Evolutionary conservation across 2,329 filamentous ascomycete species (phyloP).

Genomic region (Aspergillus brasiliensis): DNA sequence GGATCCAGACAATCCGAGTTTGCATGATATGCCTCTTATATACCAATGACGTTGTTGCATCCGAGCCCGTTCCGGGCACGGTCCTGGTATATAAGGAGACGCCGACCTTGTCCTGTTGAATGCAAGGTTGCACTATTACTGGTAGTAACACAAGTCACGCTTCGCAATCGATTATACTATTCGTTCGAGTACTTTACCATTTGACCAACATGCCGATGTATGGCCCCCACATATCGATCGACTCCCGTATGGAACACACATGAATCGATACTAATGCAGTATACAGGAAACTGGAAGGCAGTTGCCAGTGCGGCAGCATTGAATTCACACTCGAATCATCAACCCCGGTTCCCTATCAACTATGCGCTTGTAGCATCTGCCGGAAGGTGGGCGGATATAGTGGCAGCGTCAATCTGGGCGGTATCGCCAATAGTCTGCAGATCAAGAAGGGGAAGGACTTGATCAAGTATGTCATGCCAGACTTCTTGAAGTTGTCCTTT

Average conservation of each 20-base stretch:
- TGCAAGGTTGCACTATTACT: neutral
- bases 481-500: neutral
- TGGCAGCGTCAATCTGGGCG: conserved; percentile 51
- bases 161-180: neutral
- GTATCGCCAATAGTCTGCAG: conserved; percentile 45
- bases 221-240: neutral
- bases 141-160: no score
- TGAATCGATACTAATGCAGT: conserved; percentile 9
- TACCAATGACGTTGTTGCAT: conserved; percentile 13
- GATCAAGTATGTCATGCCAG: conserved; percentile 43
- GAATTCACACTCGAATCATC: conserved; percentile 50
- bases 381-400: conserved; percentile 50
- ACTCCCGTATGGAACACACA: neutral
- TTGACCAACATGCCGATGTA: conserved; percentile 3
- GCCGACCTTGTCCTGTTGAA: neutral
- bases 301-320: conserved; percentile 53
- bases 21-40: conserved; percentile 1
- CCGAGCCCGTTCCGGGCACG: neutral
- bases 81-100: neutral
- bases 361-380: conserved; percentile 54
- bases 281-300: conserved; percentile 50
- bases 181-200: neutral
- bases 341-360: conserved; percentile 52
- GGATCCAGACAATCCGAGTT: conserved; percentile 1
- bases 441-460: conserved; percentile 45